phyloP scores from a whole-genome alignment of 805 yeast genomes.

The Cyberlindnera bimundalis region DNA sequence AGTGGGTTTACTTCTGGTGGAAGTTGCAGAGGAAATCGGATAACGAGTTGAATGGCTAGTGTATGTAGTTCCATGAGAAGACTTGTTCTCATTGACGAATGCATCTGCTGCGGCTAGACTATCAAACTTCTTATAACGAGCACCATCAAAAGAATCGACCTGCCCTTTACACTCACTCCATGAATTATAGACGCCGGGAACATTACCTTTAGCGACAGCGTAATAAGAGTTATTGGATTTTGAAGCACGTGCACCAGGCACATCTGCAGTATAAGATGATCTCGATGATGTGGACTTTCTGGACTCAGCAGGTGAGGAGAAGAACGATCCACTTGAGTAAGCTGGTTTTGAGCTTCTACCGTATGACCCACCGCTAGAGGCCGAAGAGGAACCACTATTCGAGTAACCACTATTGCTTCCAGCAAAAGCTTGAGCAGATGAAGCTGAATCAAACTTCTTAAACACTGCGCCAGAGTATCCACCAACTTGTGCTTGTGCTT shows the following conservation, averaged over 20 bases:
- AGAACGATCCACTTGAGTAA: background rate
- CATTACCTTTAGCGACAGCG: constrained; percentile 51
- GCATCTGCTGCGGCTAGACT: constrained; percentile 21
- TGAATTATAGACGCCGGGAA: constrained; percentile 49
- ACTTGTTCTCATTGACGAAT: background rate
- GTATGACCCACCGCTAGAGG: background rate
- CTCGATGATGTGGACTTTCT: background rate
- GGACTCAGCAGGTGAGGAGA: background rate
- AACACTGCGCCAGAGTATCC: constrained; percentile 38
- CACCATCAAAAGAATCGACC: constrained; percentile 42
- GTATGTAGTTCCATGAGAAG: too few relatives aligned
- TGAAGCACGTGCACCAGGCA: background rate
- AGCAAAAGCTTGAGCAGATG: constrained; percentile 47
- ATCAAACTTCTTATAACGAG: constrained; percentile 39
- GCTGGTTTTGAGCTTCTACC: background rate
- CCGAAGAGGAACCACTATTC: background rate
- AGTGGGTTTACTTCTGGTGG: background rate
- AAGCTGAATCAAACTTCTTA: constrained; percentile 39
- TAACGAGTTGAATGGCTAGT: background rate
- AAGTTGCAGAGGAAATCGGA: background rate
- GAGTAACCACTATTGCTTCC: background rate
- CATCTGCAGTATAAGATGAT: background rate
- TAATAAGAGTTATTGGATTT: constrained; percentile 32
- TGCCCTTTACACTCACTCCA: constrained; percentile 59
- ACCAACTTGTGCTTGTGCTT: constrained; percentile 46